Evolutionary conservation across 2,329 filamentous ascomycete genomes (phyloP).

Genomic region (Ceratocystiopsis brevicomis): DNA sequence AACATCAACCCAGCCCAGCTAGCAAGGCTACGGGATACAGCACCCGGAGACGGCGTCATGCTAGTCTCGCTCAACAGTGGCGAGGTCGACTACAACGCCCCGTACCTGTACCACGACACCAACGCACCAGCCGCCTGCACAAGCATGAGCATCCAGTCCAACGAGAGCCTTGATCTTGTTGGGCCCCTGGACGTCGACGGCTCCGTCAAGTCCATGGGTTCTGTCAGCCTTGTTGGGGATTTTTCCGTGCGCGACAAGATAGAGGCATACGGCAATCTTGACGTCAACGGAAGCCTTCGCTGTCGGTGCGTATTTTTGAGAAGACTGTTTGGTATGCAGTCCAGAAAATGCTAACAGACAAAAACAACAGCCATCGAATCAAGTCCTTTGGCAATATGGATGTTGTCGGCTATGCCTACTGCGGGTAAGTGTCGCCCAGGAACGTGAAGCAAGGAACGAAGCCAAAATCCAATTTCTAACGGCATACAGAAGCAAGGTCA

Average conservation of each 20-base stretch:
- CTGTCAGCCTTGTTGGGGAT: conserved; percentile 25
- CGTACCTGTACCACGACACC: conserved; percentile 1
- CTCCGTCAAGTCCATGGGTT: conserved; percentile 26
- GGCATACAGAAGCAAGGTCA: conserved; percentile 22
- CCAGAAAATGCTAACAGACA: too few relatives aligned
- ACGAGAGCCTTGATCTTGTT: conserved; percentile 20
- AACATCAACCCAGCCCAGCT: too few relatives aligned
- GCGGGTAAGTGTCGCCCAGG: conserved; percentile 15
- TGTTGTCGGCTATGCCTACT: conserved; percentile 20
- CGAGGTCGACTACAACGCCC: conserved; percentile 7
- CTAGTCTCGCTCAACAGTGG: conserved; percentile 6
- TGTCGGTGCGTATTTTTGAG: conserved; percentile 19
- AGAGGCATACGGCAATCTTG: conserved; percentile 27
- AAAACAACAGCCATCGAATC: conserved; percentile 19
- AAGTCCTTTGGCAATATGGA: conserved; percentile 28
- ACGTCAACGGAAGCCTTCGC: conserved; percentile 22
- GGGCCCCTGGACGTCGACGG: conserved; percentile 29
- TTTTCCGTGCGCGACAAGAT: conserved; percentile 25
- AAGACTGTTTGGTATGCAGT: too few relatives aligned
- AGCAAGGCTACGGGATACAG: too few relatives aligned
- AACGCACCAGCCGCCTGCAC: conserved; percentile 10
- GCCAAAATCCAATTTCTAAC: background rate
- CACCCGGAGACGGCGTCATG: conserved; percentile 4
- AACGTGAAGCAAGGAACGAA: background rate
- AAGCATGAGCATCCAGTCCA: conserved; percentile 23